Percentiles rank a stretch among this genome's conserved stretches.
These are phyloP conservation scores for Pharnaceum exiguum DNA, from an alignment of 148 eudicot genomes.

Conservation along the genomic window DNA sequence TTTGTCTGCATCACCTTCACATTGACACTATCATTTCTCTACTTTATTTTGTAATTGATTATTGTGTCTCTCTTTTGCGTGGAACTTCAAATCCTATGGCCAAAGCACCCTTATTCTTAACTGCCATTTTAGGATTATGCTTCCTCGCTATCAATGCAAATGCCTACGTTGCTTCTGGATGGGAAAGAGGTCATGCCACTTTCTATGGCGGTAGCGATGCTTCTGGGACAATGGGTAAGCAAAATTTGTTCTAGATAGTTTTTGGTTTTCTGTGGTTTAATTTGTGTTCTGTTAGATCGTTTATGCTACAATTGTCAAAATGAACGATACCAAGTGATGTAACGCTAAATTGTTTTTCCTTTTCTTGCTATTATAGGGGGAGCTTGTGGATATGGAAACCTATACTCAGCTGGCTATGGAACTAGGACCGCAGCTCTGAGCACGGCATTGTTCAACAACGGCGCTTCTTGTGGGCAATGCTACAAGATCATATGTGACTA, in stretches of 20 bases:
- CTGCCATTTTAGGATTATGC: conserved; percentile 20
- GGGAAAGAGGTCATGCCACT: conserved; percentile 62
- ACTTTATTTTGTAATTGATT: neutral
- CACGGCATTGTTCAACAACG: conserved; percentile 77
- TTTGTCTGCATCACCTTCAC: too few species aligned
- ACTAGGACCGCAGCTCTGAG: conserved; percentile 78
- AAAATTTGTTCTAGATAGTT: neutral
- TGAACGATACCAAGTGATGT: conserved; percentile 11
- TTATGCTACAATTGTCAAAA: too few species aligned
- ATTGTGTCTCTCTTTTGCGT: conserved; percentile 3
- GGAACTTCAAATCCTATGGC: conserved; percentile 17
- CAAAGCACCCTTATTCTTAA: conserved; percentile 13
- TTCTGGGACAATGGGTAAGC: conserved; percentile 79
- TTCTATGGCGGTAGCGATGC: conserved; percentile 82
- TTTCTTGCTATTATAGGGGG: conserved; percentile 43
- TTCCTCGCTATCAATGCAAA: conserved; percentile 22
- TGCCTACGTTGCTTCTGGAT: conserved; percentile 51
- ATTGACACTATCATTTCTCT: conserved; percentile 4
- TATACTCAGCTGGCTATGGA: conserved; percentile 66
- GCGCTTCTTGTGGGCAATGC: conserved; percentile 84
- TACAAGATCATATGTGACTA: conserved; percentile 73
- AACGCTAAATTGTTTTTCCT: neutral
- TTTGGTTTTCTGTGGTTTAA: neutral
- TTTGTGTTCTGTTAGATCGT: too few species aligned
- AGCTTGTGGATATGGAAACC: conserved; percentile 90